Base-by-base conservation (phyloP, 345 rosid species). In the Brassica carinata region DNA sequence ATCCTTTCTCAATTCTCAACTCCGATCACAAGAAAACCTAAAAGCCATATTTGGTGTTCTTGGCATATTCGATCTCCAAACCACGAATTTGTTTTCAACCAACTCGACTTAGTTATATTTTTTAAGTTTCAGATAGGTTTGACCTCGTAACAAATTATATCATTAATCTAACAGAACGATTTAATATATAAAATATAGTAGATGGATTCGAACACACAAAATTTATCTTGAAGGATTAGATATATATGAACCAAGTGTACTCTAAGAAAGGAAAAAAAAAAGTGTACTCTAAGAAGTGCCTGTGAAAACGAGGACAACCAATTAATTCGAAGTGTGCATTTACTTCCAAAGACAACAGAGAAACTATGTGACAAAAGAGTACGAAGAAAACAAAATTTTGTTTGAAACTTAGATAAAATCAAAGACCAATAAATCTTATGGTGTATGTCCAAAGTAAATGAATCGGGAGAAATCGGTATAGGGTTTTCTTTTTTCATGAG, bases 311-410 rank as follows among this genome's bases (percentile, higher is more conserved):
- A 65, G 45, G 45, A 65, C 69, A 65, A 8, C 23, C 17, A 64
- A 15, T 8, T 15, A 8, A 15, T 4, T 17, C 10, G 53, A 67
- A 67, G 30, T 36, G 31, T 67, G 38, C n/a, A 10, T 67, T 9
- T 18, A 36, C 53, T 67, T 30, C 18, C 13, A 66, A 66, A 66
- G 71, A 67, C 31, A 38, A 11, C 30, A 10, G 31, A 15, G 15
- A 18, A 67, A 36, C 65, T 38, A 67, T 19, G 10, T 19, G 9
- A 38, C 71, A 67, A 67, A 36, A 18, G 71, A 67, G 71, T 67
- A 67, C 55, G 30, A 67, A 67, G 27, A 36, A 66, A 67, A 38
- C 8, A 3, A 67, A 17, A 33, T 34, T 33, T 27, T 14, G 43
- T 31, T 67, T 34, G 30, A 34, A 63, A 18, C 7, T 63, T 14